Evolutionary conservation across 2,329 filamentous ascomycete genomes (phyloP).

Genomic region (Aureobasidium sp.): DNA sequence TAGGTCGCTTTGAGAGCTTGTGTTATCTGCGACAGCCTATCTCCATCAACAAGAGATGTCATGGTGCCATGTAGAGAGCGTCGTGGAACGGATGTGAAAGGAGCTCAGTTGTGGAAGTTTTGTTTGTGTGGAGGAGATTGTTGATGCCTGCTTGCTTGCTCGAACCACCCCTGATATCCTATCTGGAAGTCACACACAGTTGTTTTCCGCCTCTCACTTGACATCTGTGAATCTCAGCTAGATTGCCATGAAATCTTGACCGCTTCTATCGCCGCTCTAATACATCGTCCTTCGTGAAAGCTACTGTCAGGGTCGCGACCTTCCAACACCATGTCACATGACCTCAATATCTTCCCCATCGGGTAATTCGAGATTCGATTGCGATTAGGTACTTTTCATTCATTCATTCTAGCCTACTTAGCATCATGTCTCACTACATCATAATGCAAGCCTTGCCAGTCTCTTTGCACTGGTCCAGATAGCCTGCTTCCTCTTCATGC

Average conservation of each 20-base stretch:
- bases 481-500: slow-evolving; percentile 59
- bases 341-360: not conserved
- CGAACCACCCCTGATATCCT: not conserved
- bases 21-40: slow-evolving; percentile 58
- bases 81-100: not conserved
- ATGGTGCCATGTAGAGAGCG: slow-evolving; percentile 1
- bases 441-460: not conserved
- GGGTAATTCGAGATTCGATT: not conserved
- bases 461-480: slow-evolving; percentile 55
- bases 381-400: not conserved
- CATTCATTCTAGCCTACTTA: not conserved
- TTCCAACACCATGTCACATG: slow-evolving; percentile 3
- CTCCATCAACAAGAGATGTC: slow-evolving; percentile 3
- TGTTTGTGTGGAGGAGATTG: slow-evolving; percentile 14
- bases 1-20: slow-evolving; percentile 84
- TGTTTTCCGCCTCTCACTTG: not conserved
- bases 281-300: not conserved
- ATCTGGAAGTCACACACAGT: not conserved
- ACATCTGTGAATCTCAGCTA: not conserved
- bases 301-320: not conserved
- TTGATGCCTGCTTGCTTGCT: slow-evolving; percentile 2
- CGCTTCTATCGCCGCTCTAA: not conserved
- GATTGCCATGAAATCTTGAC: not conserved
- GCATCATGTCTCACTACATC: not conserved
- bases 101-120: slow-evolving; percentile 1